Evolutionary conservation across 1,284 basidiomycete genomes (phyloP).

Genomic region (Cutaneotrichosporon daszewskae): DNA sequence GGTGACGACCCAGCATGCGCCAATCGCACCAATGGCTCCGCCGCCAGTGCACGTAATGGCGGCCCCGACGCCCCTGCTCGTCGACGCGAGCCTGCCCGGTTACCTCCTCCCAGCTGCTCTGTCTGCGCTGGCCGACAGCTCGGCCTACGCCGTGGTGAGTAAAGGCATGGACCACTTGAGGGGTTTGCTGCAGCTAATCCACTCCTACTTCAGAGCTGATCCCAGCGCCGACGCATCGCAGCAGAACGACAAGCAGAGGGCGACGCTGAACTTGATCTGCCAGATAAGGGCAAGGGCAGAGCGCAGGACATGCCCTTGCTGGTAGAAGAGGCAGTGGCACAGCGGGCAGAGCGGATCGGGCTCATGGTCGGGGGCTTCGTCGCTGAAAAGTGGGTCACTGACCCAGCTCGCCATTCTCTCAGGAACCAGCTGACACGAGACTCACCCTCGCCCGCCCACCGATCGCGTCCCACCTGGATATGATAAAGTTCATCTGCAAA

Average conservation of each 20-base stretch:
- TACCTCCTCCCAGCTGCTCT: conserved; percentile 79
- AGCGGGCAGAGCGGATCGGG: conserved; percentile 74
- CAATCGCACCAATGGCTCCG: conserved; percentile 34
- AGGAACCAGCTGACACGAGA: conserved; percentile 47
- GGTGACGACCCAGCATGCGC: conserved; percentile 26
- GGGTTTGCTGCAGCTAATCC: too few relatives aligned
- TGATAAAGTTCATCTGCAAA: conserved; percentile 93
- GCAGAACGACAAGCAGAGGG: conserved; percentile 25
- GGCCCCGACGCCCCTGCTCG: conserved; percentile 43
- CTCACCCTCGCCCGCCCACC: conserved; percentile 67
- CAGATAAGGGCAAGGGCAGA: conserved; percentile 29
- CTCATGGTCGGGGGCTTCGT: conserved; percentile 79
- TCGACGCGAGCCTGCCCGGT: conserved; percentile 73
- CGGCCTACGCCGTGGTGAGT: conserved; percentile 59
- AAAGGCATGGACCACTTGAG: too few relatives aligned
- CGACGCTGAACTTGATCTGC: conserved; percentile 13
- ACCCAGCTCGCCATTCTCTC: not conserved
- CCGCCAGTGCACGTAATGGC: conserved; percentile 41
- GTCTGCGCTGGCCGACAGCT: conserved; percentile 62
- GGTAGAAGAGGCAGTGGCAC: conserved; percentile 64
- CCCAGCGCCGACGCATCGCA: conserved; percentile 46
- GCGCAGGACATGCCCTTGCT: conserved; percentile 53
- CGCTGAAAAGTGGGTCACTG: conserved; percentile 63
- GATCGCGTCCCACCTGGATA: conserved; percentile 77
- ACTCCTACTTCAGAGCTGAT: too few relatives aligned